Evolutionary conservation across 1,284 basidiomycete genomes (phyloP), one percentile per base, ranked within the genome.

Genomic region (Boletus sp.): DNA sequence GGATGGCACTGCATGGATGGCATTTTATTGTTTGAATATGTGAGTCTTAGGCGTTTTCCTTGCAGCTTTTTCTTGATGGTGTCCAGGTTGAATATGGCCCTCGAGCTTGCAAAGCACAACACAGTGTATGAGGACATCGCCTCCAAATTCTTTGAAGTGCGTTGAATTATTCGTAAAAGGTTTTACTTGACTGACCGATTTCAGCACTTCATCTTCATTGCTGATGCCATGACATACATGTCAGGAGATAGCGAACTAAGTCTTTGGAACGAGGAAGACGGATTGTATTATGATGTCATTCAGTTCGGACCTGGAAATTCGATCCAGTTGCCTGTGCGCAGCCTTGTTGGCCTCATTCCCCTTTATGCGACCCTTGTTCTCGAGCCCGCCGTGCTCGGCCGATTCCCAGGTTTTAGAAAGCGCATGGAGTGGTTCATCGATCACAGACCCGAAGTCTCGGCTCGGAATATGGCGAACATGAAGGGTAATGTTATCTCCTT

Each of bases 1-100:
- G 8, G 95, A 98, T 67, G 95, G 94, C 14, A 98, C 95, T 5
- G 91, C 94, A 0, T 98, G 95, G 95, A 99, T 99, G 95, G 94
- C 92, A 23, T 98, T 98, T 74, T 99, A 95, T 68, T 91, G 86
- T 58, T 72, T 98, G 52, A 95, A 95, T 64, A 98, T 98, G 94
- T 88, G 54, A 60, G 78, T 56, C 23, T 36, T 26, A 10, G 27
- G 8, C 32, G 41, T 20, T 13, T 41, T 36, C n/a, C 29, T 30
- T 38, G 26, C 10, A 17, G 30, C 8, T 46, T 48, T n/a, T 38
- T 17, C 29, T 41, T 49, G 46, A 53, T 26, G 8, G 38, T 35
- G 36, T 27, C 17, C 23, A 92, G 89, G 90, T 72, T 99, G 65
- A 95, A 89, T 69, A 98, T 99, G 69, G 94, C 95, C 1, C 80